phyloP scores from a whole-genome alignment of 2,329 filamentous ascomycete genomes.

The Ascosphaera aggregata region DNA sequence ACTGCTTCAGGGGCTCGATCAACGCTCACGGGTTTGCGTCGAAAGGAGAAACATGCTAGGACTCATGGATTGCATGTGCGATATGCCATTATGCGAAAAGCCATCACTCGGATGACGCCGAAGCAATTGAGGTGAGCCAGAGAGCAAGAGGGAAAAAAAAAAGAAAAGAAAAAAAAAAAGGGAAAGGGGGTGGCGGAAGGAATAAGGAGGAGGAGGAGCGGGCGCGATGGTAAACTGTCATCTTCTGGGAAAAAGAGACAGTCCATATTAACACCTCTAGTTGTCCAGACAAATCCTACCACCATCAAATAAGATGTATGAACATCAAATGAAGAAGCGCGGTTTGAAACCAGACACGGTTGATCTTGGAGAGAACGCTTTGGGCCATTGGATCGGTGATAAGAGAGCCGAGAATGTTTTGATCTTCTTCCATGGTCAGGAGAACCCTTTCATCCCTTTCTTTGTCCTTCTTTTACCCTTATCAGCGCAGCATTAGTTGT shows the following conservation, averaged over 20 bases:
- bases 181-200: too few relatives aligned
- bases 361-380: constrained; percentile 11
- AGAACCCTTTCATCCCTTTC: neutral
- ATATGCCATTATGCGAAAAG: constrained; percentile 12
- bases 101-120: constrained; percentile 7
- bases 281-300: constrained; percentile 8
- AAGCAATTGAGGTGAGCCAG: constrained; percentile 2
- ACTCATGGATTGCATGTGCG: constrained; percentile 15
- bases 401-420: constrained; percentile 17
- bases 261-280: neutral
- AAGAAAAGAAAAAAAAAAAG: too few relatives aligned
- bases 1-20: constrained; percentile 10
- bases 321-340: constrained; percentile 8
- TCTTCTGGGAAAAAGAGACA: neutral
- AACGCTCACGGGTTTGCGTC: constrained; percentile 16
- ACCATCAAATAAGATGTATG: constrained; percentile 10
- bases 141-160: neutral
- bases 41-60: constrained; percentile 15
- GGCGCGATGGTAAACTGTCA: neutral
- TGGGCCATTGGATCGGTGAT: constrained; percentile 18
- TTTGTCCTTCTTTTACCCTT: neutral
- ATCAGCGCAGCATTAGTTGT: too few relatives aligned
- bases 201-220: too few relatives aligned
- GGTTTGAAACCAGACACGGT: constrained; percentile 12
- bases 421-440: constrained; percentile 16